These are phyloP conservation scores for Simmondsia chinensis DNA, from an alignment of 148 eudicot genomes.

Conservation along the genomic window DNA sequence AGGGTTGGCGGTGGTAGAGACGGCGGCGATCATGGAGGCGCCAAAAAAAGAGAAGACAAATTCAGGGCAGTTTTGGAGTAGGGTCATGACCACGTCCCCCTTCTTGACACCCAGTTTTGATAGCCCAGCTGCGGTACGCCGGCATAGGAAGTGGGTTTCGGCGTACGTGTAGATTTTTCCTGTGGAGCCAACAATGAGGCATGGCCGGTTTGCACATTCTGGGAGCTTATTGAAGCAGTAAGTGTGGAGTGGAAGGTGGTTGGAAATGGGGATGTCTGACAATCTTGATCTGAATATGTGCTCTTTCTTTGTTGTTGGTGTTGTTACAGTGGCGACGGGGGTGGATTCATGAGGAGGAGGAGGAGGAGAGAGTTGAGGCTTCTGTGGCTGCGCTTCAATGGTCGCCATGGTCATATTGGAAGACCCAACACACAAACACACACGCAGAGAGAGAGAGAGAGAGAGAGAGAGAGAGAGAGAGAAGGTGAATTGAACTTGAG, in stretches of 20 bases:
- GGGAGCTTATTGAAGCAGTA: conserved; percentile 46
- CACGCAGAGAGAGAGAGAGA: conserved; percentile 9
- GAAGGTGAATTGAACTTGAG: no score
- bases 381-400: conserved; percentile 1
- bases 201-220: conserved; percentile 20
- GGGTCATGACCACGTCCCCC: conserved; percentile 61
- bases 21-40: conserved; percentile 73
- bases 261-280: conserved; percentile 18
- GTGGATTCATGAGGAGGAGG: not conserved
- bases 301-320: conserved; percentile 4
- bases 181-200: conserved; percentile 42
- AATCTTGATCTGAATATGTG: conserved; percentile 29
- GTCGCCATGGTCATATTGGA: conserved; percentile 16
- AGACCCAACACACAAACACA: no score
- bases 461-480: not conserved
- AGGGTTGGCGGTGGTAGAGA: conserved; percentile 66
- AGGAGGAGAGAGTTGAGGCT: not conserved
- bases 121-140: conserved; percentile 42
- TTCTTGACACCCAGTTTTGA: conserved; percentile 29
- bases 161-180: conserved; percentile 33
- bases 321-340: not conserved
- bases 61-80: conserved; percentile 64
- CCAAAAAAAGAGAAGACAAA: conserved; percentile 65
- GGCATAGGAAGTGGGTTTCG: conserved; percentile 49
- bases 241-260: conserved; percentile 31